Evolutionary conservation across 257 asterid genomes (phyloP).

Genomic region (Osmanthus fragrans): DNA sequence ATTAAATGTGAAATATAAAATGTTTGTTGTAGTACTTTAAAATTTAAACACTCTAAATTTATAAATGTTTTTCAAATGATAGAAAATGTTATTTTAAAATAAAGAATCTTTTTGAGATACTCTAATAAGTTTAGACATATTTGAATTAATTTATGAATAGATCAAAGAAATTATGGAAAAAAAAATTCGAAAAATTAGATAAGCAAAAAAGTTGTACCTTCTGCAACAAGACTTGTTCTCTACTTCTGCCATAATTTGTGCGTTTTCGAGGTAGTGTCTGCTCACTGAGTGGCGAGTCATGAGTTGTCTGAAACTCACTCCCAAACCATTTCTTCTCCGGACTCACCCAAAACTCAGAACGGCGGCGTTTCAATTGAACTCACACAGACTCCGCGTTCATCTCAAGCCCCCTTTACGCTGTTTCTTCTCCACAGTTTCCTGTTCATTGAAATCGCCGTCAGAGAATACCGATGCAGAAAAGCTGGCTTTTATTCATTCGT

Average conservation of each 20-base stretch:
- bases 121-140: too few relatives aligned
- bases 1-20: too few relatives aligned
- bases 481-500: constrained; percentile 24
- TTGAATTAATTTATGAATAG: too few relatives aligned
- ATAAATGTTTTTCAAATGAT: too few relatives aligned
- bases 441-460: constrained; percentile 10
- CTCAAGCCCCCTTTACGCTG: constrained; percentile 31
- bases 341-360: constrained; percentile 14
- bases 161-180: too few relatives aligned
- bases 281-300: not conserved
- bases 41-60: too few relatives aligned
- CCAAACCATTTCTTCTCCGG: constrained; percentile 21
- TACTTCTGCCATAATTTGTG: not conserved
- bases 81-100: too few relatives aligned
- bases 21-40: too few relatives aligned
- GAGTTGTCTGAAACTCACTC: not conserved
- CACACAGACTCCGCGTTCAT: constrained; percentile 13
- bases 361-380: constrained; percentile 1
- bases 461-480: constrained; percentile 21
- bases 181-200: too few relatives aligned
- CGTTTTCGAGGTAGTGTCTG: not conserved
- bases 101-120: too few relatives aligned
- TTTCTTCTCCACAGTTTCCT: constrained; percentile 29
- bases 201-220: not conserved
- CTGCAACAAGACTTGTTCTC: not conserved